A percentile compares a stretch with the other conserved stretches of the same genome.
These are phyloP conservation scores for Parathielavia appendiculata DNA, from an alignment of 495 filamentous ascomycete species.

Conservation along the genomic window DNA sequence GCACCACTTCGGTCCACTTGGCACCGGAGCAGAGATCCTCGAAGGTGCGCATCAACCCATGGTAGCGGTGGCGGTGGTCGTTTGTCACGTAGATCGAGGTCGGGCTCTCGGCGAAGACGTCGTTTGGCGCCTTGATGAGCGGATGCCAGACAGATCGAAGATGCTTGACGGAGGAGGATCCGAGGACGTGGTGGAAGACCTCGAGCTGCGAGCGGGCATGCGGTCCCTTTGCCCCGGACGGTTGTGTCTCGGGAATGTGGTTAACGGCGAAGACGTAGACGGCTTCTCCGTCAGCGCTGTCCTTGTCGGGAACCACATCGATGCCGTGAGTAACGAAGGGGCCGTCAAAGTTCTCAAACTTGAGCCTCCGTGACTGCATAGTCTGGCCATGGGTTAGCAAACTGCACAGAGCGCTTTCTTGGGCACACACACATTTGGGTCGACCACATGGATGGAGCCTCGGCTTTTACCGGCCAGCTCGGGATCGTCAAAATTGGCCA, in stretches of 20 bases:
- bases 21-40: conserved; percentile 37
- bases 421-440: conserved; percentile 42
- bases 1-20: conserved; percentile 34
- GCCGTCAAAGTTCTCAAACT: conserved; percentile 47
- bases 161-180: conserved; percentile 30
- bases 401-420: background rate
- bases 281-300: conserved; percentile 37
- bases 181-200: conserved; percentile 51
- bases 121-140: conserved; percentile 56
- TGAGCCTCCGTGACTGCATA: conserved; percentile 43
- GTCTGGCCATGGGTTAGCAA: conserved; percentile 36
- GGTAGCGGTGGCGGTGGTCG: conserved; percentile 50
- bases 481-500: conserved; percentile 39
- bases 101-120: conserved; percentile 47
- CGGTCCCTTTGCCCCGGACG: conserved; percentile 17
- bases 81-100: conserved; percentile 56
- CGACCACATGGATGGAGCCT: conserved; percentile 52
- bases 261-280: conserved; percentile 61
- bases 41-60: conserved; percentile 42
- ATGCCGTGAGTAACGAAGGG: conserved; percentile 59
- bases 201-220: conserved; percentile 47
- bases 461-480: conserved; percentile 25
- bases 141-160: conserved; percentile 45
- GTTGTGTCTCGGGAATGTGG: conserved; percentile 39
- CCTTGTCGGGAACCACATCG: conserved; percentile 48